Base-by-base conservation (phyloP, 2,329 filamentous ascomycete species). In the Emericellopsis atlantica region DNA sequence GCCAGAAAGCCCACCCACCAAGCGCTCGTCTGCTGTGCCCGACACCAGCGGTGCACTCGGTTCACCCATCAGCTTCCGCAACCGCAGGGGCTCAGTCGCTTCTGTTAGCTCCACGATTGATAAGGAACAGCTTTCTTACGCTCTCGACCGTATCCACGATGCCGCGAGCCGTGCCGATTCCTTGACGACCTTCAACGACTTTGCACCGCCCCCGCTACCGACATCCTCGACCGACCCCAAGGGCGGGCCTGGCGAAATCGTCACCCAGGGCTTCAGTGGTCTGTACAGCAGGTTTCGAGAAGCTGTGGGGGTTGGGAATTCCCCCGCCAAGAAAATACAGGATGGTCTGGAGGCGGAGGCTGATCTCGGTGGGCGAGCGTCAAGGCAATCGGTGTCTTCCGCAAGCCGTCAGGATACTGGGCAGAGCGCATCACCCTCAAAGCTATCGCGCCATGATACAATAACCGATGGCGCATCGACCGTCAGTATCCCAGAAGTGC, bases 151-250 rank as follows among this genome's bases (percentile, higher is more conserved):
- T 51, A 95, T 95, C 49, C 90, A 95, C 60, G 87, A 71, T 39
- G 80, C 84, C 6, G 88, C 89, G n/a, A 93, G 84, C 54, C 84
- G 85, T 56, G 84, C 84, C 29, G 83, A 84, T 46, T 76, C 79
- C 29, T 70, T 96, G 37, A 96, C 90, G 3, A 93, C 88, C 8
- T 96, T 96, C 62, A 93, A 93, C 61, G 89, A 95, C 54, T 89
- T 94, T 53, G 84, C 83, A 1, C 79, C 81, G 1, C 79, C 81
- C 5, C 79, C 84, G 0, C 65, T 70, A 3, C 67, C 73, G 1
- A 64, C 75, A 2, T 66, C 72, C 2, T 62, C 67, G 12, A 61
- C 69, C 21, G 87, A 94, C 51, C 76, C 69, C 44, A 87, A 86
- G 56, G 74, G 74, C 8, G 67, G 85, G 32, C 70, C 81, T 0